These are phyloP conservation scores for Lactarius sp. DNA, from an alignment of 768 basidiomycete species.

Conservation along the genomic window DNA sequence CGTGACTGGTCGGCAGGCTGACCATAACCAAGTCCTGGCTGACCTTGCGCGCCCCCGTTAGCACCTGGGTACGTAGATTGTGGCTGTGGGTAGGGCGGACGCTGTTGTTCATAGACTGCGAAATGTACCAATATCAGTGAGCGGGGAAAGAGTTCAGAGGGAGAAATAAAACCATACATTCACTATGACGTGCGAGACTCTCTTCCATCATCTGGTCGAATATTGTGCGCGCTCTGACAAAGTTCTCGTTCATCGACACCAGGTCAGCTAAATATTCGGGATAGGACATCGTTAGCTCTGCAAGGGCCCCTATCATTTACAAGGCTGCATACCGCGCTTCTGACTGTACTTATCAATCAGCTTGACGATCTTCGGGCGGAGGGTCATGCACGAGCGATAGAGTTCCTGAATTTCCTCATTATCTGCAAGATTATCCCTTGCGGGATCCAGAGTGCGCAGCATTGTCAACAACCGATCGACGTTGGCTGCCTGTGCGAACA, in stretches of 20 bases:
- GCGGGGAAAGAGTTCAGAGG: conserved; percentile 11
- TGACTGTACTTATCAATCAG: conserved; percentile 96
- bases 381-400: conserved; percentile 82
- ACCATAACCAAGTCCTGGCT: conserved; percentile 28
- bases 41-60: conserved; percentile 32
- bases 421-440: conserved; percentile 23
- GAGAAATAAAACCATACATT: conserved; percentile 40
- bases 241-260: conserved; percentile 91
- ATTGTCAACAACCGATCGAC: conserved; percentile 61
- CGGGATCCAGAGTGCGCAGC: conserved; percentile 5
- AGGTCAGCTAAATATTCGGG: conserved; percentile 65
- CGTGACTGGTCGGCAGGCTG: conserved; percentile 34
- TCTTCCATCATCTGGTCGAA: conserved; percentile 96
- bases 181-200: conserved; percentile 68
- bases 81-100: conserved; percentile 28
- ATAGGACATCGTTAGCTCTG: background rate
- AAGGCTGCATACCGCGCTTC: conserved; percentile 55
- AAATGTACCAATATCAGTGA: conserved; percentile 5
- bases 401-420: conserved; percentile 56
- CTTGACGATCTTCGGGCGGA: conserved; percentile 93
- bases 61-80: conserved; percentile 31
- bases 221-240: conserved; percentile 80
- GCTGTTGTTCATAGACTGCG: conserved; percentile 52
- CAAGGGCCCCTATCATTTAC: background rate
- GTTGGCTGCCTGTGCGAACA: conserved; percentile 82